Evolutionary conservation across 306 rosid genomes (phyloP).

Genomic region (Morella rubra): DNA sequence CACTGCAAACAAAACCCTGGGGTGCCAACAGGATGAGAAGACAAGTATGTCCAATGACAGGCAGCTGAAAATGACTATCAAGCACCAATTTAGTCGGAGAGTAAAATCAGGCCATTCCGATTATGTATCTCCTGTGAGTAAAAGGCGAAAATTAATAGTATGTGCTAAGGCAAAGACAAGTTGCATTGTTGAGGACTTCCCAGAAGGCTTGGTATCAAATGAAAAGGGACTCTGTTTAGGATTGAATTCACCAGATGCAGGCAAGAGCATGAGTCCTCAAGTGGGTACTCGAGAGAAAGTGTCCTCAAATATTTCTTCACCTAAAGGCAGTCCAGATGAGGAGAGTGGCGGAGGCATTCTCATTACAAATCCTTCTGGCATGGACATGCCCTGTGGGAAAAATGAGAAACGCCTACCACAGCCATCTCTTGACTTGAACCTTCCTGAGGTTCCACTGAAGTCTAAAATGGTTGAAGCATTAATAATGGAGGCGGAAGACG

Average conservation of each 20-base stretch:
- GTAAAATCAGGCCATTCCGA: constrained; percentile 49
- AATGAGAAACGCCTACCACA: constrained; percentile 39
- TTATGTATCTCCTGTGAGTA: constrained; percentile 45
- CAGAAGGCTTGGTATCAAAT: constrained; percentile 38
- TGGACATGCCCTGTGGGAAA: constrained; percentile 25
- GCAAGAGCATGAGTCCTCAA: constrained; percentile 31
- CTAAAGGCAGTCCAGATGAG: constrained; percentile 35
- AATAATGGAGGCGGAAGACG: constrained; percentile 26
- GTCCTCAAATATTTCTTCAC: constrained; percentile 29
- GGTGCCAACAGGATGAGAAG: constrained; percentile 31
- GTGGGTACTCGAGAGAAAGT: constrained; percentile 30
- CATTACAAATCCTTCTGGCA: constrained; percentile 22
- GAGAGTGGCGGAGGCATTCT: constrained; percentile 22
- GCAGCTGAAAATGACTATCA: constrained; percentile 35
- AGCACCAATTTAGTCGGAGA: constrained; percentile 44
- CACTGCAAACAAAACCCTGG: constrained; percentile 33
- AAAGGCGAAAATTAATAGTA: constrained; percentile 60
- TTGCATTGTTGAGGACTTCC: constrained; percentile 34
- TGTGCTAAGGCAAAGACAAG: constrained; percentile 51
- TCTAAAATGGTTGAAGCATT: constrained; percentile 25
- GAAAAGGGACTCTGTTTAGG: constrained; percentile 25
- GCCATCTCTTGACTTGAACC: constrained; percentile 28
- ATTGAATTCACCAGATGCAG: constrained; percentile 35
- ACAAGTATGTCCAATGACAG: constrained; percentile 27
- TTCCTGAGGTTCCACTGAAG: constrained; percentile 32